Base-by-base conservation (phyloP, 257 asterid genomes). In the Solanum neorickii region DNA sequence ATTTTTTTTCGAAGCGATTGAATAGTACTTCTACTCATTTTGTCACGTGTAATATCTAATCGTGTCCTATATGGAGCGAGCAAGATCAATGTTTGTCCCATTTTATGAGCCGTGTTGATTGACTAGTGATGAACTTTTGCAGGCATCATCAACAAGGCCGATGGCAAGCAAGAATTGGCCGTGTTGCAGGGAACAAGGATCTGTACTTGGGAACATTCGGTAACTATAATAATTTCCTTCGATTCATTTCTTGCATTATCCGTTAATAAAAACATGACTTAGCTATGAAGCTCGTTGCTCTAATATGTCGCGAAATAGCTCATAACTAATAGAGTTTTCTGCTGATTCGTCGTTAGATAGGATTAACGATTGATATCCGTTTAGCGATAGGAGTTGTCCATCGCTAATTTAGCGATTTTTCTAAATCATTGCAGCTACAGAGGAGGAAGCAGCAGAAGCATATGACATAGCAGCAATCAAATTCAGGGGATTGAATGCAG, bases 91-190 rank as follows among this genome's bases (percentile, higher is more conserved):
- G 7, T 80, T 29, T 2, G 5, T 47, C 69, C 11, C 2, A 13
- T 73, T 46, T 29, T n/a, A 13, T 9, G 16, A 47, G 25, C 4
- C 0, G 3, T 52, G 23, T 66, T 66, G 16, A 33, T 59, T 18
- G 56, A 68, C 33, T 21, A 20, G 12, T 33, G 29, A 56, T 18
- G 11, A 41, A 18, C 39, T 35, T 87, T 70, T 65, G 37, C 87
- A 93, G 94, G 92, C 94, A 94, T 88, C 97, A 94, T 86, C 98
- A 94, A 88, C 98, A 94, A 56, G 98, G 96, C 9, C 91, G 98
- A 73, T 94, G 98, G 98, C 98, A 94, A 70, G 98, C 98, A 4
- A 84, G 98, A 85, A 94, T 94, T 3, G 98, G 98, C 44, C 95
- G 98, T 4, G 98, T 94, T 2, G 98, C 98, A 3, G 98, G 98